Base-by-base conservation (phyloP, 345 rosid genomes). In the Theobroma cacao region DNA sequence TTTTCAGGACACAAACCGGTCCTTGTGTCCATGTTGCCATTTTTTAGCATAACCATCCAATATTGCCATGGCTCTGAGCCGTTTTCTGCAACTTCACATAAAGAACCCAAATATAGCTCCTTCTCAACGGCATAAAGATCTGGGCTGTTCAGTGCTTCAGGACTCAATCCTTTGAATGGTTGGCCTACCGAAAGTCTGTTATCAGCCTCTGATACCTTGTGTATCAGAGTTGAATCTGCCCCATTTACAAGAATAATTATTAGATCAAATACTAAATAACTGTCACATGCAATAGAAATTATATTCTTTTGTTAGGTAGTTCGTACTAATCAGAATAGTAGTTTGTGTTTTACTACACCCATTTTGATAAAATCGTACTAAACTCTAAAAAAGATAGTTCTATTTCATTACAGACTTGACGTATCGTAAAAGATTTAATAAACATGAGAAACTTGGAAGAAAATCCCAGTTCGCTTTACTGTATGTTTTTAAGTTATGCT, bases 41-140 rank as follows among this genome's bases (percentile, higher is more conserved):
- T 94, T 75, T 94, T 94, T 69, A 94, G 87, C 98, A 94, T 94
- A 74, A 91, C 78, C 94, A 89, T 92, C 97, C 98, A 92, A 79
- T 91, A 94, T 38, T 93, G 93, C 97, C 97, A 91, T 47, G 97
- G 97, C 18, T 81, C 85, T 79, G 89, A 90, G 17, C n/a, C n/a
- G n/a, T 74, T 30, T 82, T 90, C 93, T 47, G 83, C 47, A 75
- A 94, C 92, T 83, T 90, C 76, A 30, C 97, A 93, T 53, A 88
- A 78, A 22, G 91, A 85, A 22, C 97, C 98, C 56, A 94, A 74
- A 45, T 90, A 93, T 7, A 86, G 75, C 77, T 94, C 97, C 83
- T 94, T 91, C 72, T 89, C 81, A 20, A 82, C 94, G 5, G 95
- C 97, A 75, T 94, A 94, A 50, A 88, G 84, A 81, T 92, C 90